Evolutionary conservation across 169 alveolate genomes (phyloP).

Genomic region (Plasmodium gaboni): DNA sequence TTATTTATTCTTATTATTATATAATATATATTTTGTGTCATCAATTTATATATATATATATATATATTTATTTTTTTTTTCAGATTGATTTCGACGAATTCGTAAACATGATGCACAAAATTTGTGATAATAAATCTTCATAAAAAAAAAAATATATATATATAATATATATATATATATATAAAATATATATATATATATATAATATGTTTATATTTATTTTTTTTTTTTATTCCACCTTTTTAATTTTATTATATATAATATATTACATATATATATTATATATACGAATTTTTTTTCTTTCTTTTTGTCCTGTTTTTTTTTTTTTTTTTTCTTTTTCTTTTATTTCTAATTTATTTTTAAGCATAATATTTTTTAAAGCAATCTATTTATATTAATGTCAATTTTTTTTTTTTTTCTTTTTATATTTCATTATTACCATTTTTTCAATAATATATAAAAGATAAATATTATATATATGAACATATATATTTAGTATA

Average conservation of each 20-base stretch:
- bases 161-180: too few species aligned
- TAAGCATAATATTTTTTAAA: too few species aligned
- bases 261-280: too few species aligned
- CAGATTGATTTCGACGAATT: constrained; percentile 86
- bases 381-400: too few species aligned
- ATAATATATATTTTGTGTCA: too few species aligned
- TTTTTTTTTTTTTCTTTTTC: not conserved
- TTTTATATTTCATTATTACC: too few species aligned
- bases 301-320: not conserved
- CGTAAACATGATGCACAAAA: constrained; percentile 83
- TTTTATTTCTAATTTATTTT: too few species aligned
- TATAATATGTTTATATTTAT: not conserved
- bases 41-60: not conserved
- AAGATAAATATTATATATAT: too few species aligned
- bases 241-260: not conserved
- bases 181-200: not conserved
- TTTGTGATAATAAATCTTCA: constrained; percentile 70
- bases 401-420: too few species aligned
- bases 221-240: not conserved
- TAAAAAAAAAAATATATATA: constrained; percentile 21
- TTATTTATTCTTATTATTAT: not conserved
- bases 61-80: not conserved
- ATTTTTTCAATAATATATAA: too few species aligned
- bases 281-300: too few species aligned
- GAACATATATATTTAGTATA: too few species aligned